Evolutionary conservation across 2,329 filamentous ascomycete species (phyloP).

Genomic region (Botrytis aclada): DNA sequence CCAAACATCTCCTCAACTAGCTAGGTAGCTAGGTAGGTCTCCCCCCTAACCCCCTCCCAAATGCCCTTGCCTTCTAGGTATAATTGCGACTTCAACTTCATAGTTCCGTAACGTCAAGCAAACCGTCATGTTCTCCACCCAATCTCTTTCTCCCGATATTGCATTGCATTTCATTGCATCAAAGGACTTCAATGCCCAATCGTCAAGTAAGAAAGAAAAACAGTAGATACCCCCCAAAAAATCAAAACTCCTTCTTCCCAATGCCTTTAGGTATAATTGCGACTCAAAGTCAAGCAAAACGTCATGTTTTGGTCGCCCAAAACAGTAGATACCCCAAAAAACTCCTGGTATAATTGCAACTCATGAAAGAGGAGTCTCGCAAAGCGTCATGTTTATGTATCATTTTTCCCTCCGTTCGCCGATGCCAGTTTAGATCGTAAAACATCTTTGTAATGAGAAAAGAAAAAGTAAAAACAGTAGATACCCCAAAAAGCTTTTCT

Average conservation of each 20-base stretch:
- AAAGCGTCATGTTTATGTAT: conserved; percentile 13
- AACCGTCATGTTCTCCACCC: not conserved
- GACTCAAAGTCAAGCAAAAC: conserved; percentile 6
- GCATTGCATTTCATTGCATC: no score
- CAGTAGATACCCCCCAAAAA: not conserved
- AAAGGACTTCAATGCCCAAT: not conserved
- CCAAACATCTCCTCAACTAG: not conserved
- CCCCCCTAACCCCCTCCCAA: not conserved
- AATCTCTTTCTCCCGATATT: not conserved
- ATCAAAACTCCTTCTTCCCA: not conserved
- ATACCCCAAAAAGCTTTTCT: conserved; percentile 6
- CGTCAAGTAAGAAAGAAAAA: not conserved
- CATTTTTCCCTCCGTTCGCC: not conserved
- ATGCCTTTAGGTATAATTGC: conserved; percentile 5
- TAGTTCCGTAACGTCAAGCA: not conserved
- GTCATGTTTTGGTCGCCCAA: conserved; percentile 1
- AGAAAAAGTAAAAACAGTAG: conserved; percentile 9
- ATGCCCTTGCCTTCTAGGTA: not conserved
- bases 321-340: conserved; percentile 5
- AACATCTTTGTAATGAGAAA: conserved; percentile 9
- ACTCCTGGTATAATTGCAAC: conserved; percentile 15
- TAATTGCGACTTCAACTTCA: not conserved
- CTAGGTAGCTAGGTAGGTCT: not conserved
- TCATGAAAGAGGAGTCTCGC: not conserved
- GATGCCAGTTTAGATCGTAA: conserved; percentile 12